Evolutionary conservation across 2,329 filamentous ascomycete genomes (phyloP).

Genomic region (Cercospora sp.): DNA sequence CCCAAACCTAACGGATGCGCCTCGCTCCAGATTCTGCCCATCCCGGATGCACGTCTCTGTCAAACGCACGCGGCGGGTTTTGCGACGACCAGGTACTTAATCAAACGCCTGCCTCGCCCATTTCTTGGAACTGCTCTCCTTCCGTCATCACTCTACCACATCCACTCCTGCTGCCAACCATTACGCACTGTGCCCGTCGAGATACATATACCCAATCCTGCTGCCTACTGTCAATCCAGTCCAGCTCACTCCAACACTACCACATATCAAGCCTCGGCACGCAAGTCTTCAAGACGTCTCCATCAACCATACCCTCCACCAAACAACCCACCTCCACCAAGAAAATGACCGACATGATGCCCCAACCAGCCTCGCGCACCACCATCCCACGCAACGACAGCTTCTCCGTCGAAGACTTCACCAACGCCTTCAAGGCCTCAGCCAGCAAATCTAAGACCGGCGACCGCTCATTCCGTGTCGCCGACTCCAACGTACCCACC

Average conservation of each 20-base stretch:
- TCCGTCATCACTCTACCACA: neutral
- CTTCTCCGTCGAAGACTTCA: constrained; percentile 39
- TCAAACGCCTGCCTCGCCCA: constrained; percentile 13
- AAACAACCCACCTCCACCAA: constrained; percentile 9
- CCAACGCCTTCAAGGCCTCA: constrained; percentile 38
- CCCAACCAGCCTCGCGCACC: constrained; percentile 28
- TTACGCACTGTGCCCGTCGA: neutral
- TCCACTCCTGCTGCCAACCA: neutral
- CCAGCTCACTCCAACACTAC: neutral
- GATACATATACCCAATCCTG: constrained; percentile 2
- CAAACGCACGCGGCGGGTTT: constrained; percentile 4
- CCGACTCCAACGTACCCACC: constrained; percentile 32
- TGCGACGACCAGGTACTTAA: constrained; percentile 13
- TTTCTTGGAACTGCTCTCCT: neutral
- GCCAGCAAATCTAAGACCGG: constrained; percentile 35
- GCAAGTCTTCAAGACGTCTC: constrained; percentile 4
- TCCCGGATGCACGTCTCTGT: constrained; percentile 12
- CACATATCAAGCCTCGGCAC: neutral
- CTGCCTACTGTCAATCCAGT: neutral
- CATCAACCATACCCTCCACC: constrained; percentile 9
- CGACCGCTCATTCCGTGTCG: constrained; percentile 34
- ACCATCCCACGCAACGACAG: constrained; percentile 40
- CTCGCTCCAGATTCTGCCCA: constrained; percentile 9
- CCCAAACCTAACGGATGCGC: constrained; percentile 2
- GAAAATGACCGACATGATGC: constrained; percentile 40